A percentile compares a stretch with the other conserved stretches of the same genome.
Conservation (phyloP, 257 asterid genomes). For the Anisodus acutangulus region DNA sequence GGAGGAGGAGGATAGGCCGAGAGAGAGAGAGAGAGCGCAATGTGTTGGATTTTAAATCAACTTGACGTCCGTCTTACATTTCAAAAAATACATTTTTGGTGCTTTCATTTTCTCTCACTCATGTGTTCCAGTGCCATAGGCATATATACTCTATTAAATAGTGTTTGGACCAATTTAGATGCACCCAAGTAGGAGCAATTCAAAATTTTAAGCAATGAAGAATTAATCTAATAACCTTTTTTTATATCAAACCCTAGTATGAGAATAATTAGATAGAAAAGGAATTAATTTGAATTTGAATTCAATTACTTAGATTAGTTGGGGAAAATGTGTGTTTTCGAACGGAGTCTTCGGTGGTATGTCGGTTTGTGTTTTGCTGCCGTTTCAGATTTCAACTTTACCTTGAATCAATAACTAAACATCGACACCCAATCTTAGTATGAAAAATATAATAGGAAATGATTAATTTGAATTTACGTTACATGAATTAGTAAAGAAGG, state of each 20-base stretch:
- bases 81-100: constrained; percentile 34
- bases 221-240: not conserved
- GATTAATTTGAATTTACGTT: not conserved
- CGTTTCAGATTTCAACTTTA: not conserved
- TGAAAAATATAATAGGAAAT: not conserved
- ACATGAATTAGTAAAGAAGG: not conserved
- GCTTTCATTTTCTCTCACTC: constrained; percentile 19
- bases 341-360: not conserved
- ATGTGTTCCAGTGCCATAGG: not conserved
- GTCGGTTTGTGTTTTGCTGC: not conserved
- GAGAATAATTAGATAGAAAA: not conserved
- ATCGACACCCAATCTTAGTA: not conserved
- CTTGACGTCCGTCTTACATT: constrained; percentile 50
- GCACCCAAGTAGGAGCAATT: too few relatives aligned
- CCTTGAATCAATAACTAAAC: not conserved
- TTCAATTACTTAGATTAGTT: not conserved
- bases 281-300: not conserved
- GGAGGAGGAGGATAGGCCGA: not conserved
- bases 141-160: too few relatives aligned
- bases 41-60: constrained; percentile 38
- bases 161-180: too few relatives aligned
- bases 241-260: not conserved
- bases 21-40: constrained; percentile 29
- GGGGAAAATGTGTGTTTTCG: not conserved
- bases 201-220: not conserved